phyloP scores from a whole-genome alignment of 495 filamentous ascomycete genomes.

The Usnea hakonensis region DNA sequence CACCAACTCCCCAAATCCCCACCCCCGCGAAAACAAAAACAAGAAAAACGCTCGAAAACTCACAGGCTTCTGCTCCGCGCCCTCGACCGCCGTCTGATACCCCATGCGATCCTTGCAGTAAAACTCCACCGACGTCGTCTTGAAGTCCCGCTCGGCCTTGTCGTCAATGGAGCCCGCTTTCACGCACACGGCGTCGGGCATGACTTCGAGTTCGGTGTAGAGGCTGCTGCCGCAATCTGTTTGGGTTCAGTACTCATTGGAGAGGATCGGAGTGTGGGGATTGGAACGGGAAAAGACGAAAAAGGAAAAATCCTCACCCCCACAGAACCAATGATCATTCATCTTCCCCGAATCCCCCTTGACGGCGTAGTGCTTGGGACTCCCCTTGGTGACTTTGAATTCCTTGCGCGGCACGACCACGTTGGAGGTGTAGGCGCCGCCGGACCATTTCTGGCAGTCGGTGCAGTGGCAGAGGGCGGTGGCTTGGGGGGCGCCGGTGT shows the following conservation, averaged over 20 bases:
- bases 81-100: constrained; percentile 31
- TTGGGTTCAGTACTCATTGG: neutral
- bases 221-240: constrained; percentile 34
- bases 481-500: constrained; percentile 28
- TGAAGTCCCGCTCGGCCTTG: constrained; percentile 19
- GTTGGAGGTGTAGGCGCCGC: constrained; percentile 42
- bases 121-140: constrained; percentile 39
- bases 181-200: constrained; percentile 38
- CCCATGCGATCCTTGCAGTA: constrained; percentile 38
- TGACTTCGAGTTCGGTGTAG: constrained; percentile 41
- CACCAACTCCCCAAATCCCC: no score
- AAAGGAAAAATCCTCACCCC: no score
- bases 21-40: no score
- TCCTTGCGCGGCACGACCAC: constrained; percentile 36
- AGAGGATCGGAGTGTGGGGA: neutral
- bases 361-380: constrained; percentile 32
- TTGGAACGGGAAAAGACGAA: no score
- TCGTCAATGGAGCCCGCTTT: constrained; percentile 40
- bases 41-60: constrained; percentile 17
- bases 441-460: constrained; percentile 47
- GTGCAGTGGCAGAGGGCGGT: constrained; percentile 42
- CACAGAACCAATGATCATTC: constrained; percentile 46
- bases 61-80: constrained; percentile 39
- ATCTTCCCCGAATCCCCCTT: constrained; percentile 37
- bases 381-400: constrained; percentile 38